Evolutionary conservation across 1,284 basidiomycete genomes (phyloP), one percentile per base, ranked within the genome.

Genomic region (Apiotrichum mycotoxinovorans): DNA sequence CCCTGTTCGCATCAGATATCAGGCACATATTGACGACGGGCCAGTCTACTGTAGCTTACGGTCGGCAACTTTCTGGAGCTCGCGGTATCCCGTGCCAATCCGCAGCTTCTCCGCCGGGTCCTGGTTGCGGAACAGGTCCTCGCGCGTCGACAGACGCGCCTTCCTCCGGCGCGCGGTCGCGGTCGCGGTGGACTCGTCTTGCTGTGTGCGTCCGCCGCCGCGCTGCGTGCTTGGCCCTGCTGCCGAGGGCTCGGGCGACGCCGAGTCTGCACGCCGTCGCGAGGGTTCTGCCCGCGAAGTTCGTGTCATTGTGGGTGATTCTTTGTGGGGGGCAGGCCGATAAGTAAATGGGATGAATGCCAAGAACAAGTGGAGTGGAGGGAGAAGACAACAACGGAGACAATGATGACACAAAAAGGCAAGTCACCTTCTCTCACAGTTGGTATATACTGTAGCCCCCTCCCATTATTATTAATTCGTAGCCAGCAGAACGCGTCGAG

Each of bases 31-130:
- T n/a, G n/a, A n/a, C n/a, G n/a, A n/a, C n/a, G n/a, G n/a, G n/a
- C n/a, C n/a, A n/a, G n/a, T n/a, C n/a, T n/a, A n/a, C n/a, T n/a
- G n/a, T n/a, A 62, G 38, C 55, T 23, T 34, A 75, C 73, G 68
- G 27, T 74, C 69, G 2, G 68, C 66, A 48, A 64, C 41, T n/a
- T 38, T 56, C 52, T 72, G 68, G 34, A 73, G 38, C 1, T 54
- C 57, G 26, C 67, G 57, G 44, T 71, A 72, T 26, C 62, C 51
- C 42, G 44, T 49, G 7, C 56, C 48, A 11, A 70, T 34, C 46
- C 50, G 56, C 44, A 52, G 44, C 52, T 69, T 66, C 56, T 67
- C 64, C 34, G 62, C 61, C 15, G 56, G 47, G 57, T 66, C 60
- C 30, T 61, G 61, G 27, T 51, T 54, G 25, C 52, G 63, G 53